A percentile compares a stretch with the other conserved stretches of the same genome.
Evolutionary conservation across 1,284 basidiomycete species (phyloP).

Genomic region (Chondrostereum purpureum): DNA sequence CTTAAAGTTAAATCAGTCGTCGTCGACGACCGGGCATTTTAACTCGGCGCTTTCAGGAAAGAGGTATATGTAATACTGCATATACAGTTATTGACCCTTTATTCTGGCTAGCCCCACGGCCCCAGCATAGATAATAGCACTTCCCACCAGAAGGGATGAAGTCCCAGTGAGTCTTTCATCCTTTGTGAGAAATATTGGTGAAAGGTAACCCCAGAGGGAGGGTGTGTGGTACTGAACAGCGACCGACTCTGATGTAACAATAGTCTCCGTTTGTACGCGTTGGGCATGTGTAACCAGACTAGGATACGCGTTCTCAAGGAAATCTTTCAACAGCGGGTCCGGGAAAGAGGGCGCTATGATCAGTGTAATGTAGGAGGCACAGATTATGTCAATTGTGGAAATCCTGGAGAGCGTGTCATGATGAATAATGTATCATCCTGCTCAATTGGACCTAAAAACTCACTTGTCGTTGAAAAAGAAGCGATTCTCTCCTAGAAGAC

Average conservation of each 20-base stretch:
- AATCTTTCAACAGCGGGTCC: conserved; percentile 47
- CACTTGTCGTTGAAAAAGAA: conserved; percentile 50
- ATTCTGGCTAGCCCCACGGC: background rate
- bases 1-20: no score
- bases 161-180: background rate
- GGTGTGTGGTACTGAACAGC: background rate
- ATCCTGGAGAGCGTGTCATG: conserved; percentile 44
- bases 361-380: conserved; percentile 64
- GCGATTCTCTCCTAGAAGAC: conserved; percentile 41
- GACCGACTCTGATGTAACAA: conserved; percentile 12
- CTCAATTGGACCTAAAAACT: conserved; percentile 8
- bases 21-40: no score
- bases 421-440: background rate
- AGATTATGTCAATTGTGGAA: conserved; percentile 53
- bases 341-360: conserved; percentile 53
- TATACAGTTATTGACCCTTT: background rate
- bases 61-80: background rate
- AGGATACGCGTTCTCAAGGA: conserved; percentile 51
- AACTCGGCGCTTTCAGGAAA: no score
- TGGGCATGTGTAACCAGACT: conserved; percentile 49
- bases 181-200: background rate
- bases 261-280: conserved; percentile 32
- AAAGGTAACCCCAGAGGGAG: background rate
- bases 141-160: background rate
- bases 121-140: background rate